Percentiles rank a stretch among this genome's conserved stretches.
Evolutionary conservation across 1,139 yeast genomes (phyloP).

Genomic region (Saccharomyces hybrid): DNA sequence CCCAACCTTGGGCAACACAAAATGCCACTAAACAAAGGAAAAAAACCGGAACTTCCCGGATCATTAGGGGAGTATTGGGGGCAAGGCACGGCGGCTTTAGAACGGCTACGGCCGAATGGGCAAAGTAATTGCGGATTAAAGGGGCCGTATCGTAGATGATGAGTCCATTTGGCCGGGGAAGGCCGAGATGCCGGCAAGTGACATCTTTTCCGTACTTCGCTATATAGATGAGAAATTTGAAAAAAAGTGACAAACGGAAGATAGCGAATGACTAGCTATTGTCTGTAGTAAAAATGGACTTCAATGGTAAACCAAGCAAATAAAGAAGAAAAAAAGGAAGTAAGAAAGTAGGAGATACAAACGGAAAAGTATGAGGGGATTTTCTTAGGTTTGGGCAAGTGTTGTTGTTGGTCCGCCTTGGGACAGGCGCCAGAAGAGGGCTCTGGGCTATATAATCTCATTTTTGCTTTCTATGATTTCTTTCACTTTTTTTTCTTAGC

Average conservation of each 20-base stretch:
- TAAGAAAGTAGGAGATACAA: too few species aligned
- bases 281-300: not conserved
- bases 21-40: not conserved
- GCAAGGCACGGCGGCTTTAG: not conserved
- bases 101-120: slow-evolving; percentile 1
- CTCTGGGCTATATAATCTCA: not conserved
- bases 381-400: not conserved
- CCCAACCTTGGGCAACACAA: not conserved
- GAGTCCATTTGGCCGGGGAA: not conserved
- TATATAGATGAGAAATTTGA: not conserved
- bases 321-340: too few species aligned
- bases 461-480: not conserved
- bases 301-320: not conserved
- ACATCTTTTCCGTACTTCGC: not conserved
- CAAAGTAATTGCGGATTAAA: not conserved
- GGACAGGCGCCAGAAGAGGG: not conserved
- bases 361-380: too few species aligned
- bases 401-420: too few species aligned
- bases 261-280: not conserved
- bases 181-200: not conserved
- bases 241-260: not conserved
- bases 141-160: not conserved
- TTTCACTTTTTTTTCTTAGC: not conserved
- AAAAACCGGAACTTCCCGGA: not conserved
- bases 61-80: not conserved